phyloP scores from a whole-genome alignment of 495 filamentous ascomycete species.

The Daldinia vernicosa region DNA sequence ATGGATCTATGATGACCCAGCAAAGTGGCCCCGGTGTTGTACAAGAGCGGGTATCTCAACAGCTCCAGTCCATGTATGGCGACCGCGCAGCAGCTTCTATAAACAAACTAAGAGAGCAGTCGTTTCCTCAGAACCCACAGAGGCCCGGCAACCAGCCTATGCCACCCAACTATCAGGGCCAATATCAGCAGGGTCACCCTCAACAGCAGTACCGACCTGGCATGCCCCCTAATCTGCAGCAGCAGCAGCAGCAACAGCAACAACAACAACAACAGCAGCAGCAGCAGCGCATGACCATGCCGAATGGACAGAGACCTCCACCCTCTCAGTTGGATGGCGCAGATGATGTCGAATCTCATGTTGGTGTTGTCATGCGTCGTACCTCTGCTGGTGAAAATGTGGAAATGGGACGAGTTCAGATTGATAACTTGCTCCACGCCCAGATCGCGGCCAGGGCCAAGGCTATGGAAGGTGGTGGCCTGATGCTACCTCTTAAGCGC shows the following conservation, averaged over 20 bases:
- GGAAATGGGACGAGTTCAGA: slow-evolving; percentile 62
- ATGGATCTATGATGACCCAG: slow-evolving; percentile 33
- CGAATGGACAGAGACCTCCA: slow-evolving; percentile 53
- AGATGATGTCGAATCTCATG: slow-evolving; percentile 65
- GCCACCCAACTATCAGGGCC: slow-evolving; percentile 43
- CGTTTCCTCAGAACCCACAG: slow-evolving; percentile 44
- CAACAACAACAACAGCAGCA: slow-evolving; percentile 58
- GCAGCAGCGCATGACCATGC: slow-evolving; percentile 52
- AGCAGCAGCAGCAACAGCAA: slow-evolving; percentile 51
- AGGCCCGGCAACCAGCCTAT: slow-evolving; percentile 40
- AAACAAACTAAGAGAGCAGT: slow-evolving; percentile 66
- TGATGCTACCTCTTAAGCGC: slow-evolving; percentile 74
- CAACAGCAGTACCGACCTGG: slow-evolving; percentile 60
- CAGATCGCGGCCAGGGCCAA: slow-evolving; percentile 73
- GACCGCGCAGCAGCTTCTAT: slow-evolving; percentile 74
- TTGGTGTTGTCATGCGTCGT: slow-evolving; percentile 62
- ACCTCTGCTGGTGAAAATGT: slow-evolving; percentile 48
- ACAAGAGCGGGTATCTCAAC: slow-evolving; percentile 51
- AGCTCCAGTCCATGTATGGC: slow-evolving; percentile 76
- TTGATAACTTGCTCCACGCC: slow-evolving; percentile 68
- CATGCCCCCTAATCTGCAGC: slow-evolving; percentile 43
- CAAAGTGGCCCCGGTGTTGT: slow-evolving; percentile 68
- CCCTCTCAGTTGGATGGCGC: slow-evolving; percentile 78
- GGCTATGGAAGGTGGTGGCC: slow-evolving; percentile 79
- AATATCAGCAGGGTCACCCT: slow-evolving; percentile 54